These are phyloP conservation scores for Psilocybe tampanensis DNA, from an alignment of 768 basidiomycete species.

Conservation along the genomic window DNA sequence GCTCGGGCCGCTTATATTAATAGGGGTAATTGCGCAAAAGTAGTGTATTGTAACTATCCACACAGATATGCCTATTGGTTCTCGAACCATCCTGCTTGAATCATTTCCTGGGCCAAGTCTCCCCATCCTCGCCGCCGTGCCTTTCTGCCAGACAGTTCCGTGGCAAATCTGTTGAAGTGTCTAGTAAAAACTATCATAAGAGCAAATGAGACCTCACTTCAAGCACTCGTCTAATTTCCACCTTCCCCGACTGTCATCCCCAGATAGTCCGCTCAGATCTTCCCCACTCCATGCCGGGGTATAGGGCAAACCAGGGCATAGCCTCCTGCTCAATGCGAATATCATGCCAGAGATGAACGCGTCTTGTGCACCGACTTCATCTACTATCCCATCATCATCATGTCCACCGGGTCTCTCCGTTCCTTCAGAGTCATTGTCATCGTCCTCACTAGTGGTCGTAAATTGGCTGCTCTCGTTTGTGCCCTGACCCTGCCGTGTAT, in stretches of 20 bases:
- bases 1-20: not conserved
- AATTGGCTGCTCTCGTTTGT: constrained; percentile 32
- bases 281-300: constrained; percentile 54
- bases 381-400: constrained; percentile 48
- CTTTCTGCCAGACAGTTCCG: constrained; percentile 79
- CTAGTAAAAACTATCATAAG: not conserved
- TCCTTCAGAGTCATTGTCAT: constrained; percentile 60
- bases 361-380: constrained; percentile 79
- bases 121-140: constrained; percentile 63
- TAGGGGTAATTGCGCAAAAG: no score
- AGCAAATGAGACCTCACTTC: constrained; percentile 43
- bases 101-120: constrained; percentile 76
- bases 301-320: constrained; percentile 79
- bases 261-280: constrained; percentile 24
- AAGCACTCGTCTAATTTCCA: constrained; percentile 87
- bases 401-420: constrained; percentile 52
- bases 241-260: constrained; percentile 49
- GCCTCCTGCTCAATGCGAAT: constrained; percentile 70
- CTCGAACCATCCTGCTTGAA: constrained; percentile 76
- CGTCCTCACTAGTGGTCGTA: constrained; percentile 35
- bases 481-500: constrained; percentile 26
- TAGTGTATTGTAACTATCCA: no score
- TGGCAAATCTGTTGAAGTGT: constrained; percentile 64
- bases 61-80: not conserved
- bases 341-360: constrained; percentile 91